Conservation (phyloP, 2,329 filamentous ascomycete genomes). For the Alternaria infectoria region DNA sequence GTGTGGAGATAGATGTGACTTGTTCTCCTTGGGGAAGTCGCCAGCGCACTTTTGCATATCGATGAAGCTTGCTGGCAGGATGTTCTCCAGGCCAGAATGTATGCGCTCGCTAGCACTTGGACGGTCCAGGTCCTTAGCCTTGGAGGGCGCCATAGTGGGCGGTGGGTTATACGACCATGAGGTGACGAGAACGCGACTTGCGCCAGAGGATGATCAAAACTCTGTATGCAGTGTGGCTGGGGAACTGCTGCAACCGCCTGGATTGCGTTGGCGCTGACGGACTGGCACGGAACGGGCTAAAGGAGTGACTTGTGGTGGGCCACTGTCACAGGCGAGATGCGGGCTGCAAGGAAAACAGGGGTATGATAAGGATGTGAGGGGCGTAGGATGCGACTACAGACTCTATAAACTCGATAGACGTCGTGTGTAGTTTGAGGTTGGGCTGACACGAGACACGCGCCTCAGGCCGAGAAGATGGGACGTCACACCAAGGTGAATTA, state of each 20-base stretch:
- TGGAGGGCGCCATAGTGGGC: constrained; percentile 24
- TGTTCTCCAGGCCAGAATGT: constrained; percentile 36
- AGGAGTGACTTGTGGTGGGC: constrained; percentile 25
- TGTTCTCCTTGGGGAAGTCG: constrained; percentile 23
- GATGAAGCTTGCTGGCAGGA: constrained; percentile 34
- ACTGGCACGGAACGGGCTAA: constrained; percentile 17
- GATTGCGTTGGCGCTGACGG: constrained; percentile 13
- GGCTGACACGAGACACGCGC: neutral
- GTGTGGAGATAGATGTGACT: constrained; percentile 21
- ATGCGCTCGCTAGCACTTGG: constrained; percentile 23
- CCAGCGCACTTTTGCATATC: constrained; percentile 13
- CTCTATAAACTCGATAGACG: neutral
- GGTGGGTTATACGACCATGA: constrained; percentile 20
- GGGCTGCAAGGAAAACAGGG: constrained; percentile 10
- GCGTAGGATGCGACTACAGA: neutral
- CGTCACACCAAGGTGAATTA: constrained; percentile 10
- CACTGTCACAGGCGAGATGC: constrained; percentile 24
- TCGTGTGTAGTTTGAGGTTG: neutral
- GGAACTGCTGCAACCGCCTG: constrained; percentile 25
- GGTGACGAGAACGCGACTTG: constrained; percentile 9
- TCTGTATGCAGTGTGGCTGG: constrained; percentile 15
- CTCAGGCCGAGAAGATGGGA: neutral
- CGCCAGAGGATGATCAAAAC: constrained; percentile 8
- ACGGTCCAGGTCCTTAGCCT: constrained; percentile 22
- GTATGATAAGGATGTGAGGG: constrained; percentile 7